These are phyloP conservation scores for Tuber aestivum DNA, from an alignment of 495 filamentous ascomycete genomes.

Conservation along the genomic window DNA sequence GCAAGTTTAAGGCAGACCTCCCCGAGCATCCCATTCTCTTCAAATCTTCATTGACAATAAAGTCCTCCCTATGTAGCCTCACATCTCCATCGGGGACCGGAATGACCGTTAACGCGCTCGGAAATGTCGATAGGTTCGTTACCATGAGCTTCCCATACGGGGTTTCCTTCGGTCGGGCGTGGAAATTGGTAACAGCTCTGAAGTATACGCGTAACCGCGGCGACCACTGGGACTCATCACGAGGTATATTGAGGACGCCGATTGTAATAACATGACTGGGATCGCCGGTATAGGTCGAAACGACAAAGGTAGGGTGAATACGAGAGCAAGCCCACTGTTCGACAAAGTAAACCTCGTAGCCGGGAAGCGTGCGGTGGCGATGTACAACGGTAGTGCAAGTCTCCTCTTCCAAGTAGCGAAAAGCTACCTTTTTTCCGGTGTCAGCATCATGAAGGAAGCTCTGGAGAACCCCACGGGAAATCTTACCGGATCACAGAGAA, in stretches of 20 bases:
- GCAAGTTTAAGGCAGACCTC: conserved; percentile 73
- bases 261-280: conserved; percentile 67
- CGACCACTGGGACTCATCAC: conserved; percentile 76
- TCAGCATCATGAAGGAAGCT: background rate
- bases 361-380: conserved; percentile 60
- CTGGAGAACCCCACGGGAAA: conserved; percentile 5
- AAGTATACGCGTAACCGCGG: conserved; percentile 74
- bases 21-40: conserved; percentile 91
- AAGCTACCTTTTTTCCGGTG: conserved; percentile 35
- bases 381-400: conserved; percentile 67
- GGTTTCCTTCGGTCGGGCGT: conserved; percentile 79
- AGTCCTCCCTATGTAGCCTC: conserved; percentile 69
- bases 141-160: conserved; percentile 80
- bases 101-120: conserved; percentile 82
- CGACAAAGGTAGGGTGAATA: conserved; percentile 80
- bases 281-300: conserved; percentile 90
- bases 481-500: conserved; percentile 42
- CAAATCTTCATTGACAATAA: conserved; percentile 91
- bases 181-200: conserved; percentile 71
- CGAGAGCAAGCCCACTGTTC: conserved; percentile 98
- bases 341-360: conserved; percentile 90
- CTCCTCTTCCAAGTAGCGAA: conserved; percentile 77
- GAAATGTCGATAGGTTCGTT: conserved; percentile 85
- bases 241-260: conserved; percentile 76
- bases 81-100: conserved; percentile 81